A percentile compares a stretch with the other conserved stretches of the same genome.
phyloP scores from a whole-genome alignment of 2,329 filamentous ascomycete genomes.

The Cladophialophora immunda region DNA sequence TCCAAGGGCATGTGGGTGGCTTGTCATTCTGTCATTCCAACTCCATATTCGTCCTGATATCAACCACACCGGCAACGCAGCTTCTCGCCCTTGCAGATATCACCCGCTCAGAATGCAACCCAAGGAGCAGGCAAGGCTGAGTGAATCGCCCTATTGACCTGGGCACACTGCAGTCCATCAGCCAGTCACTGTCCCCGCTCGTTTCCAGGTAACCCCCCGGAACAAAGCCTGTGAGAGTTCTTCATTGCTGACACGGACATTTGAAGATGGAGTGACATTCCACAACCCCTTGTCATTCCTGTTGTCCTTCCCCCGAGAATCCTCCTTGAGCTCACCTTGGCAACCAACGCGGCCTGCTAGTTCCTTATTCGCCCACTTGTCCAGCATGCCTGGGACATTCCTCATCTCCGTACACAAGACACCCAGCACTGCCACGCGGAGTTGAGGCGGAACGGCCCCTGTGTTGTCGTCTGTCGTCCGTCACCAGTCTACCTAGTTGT shows the following conservation, averaged over 20 bases:
- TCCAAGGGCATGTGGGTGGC: no score
- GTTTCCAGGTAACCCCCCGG: neutral
- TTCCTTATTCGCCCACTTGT: neutral
- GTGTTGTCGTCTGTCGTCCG: neutral
- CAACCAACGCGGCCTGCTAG: neutral
- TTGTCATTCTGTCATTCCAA: constrained; percentile 10
- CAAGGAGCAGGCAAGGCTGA: neutral
- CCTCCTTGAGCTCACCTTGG: constrained; percentile 2
- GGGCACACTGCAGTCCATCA: neutral
- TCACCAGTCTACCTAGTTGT: neutral
- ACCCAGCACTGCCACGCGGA: neutral
- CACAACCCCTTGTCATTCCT: neutral
- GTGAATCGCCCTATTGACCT: neutral
- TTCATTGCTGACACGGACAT: neutral
- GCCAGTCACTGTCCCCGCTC: neutral
- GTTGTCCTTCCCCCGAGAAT: neutral
- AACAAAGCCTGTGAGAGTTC: neutral
- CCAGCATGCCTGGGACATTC: constrained; percentile 6
- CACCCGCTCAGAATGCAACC: neutral
- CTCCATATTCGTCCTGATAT: neutral
- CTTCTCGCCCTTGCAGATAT: neutral
- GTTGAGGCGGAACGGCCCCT: neutral
- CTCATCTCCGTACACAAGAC: neutral
- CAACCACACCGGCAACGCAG: neutral
- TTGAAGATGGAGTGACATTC: constrained; percentile 16